Evolutionary conservation across 2,329 filamentous ascomycete species (phyloP), one percentile per base, ranked within the genome.

Genomic region (Arthrobotrys iridis): DNA sequence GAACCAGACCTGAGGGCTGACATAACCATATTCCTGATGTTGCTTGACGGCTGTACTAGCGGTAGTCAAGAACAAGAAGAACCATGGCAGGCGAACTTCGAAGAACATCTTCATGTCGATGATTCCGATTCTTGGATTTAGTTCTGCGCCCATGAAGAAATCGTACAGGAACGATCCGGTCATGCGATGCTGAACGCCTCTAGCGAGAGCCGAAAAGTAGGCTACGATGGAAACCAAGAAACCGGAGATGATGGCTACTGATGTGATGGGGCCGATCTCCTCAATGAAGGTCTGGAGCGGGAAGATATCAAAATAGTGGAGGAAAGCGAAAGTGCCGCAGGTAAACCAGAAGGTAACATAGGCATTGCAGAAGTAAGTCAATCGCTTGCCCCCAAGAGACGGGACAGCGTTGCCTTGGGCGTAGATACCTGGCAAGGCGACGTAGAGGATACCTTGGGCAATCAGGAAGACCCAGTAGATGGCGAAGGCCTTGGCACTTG

Each of bases 61-160:
- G 70, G 89, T 90, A 45, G 94, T 85, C 73, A 94, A 88, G 80
- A 96, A 90, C 46, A 97, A 87, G 78, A 96, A 93, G 83, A 90
- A 97, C 93, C 93, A 97, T 37, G 93, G 93, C 77, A 97, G 87
- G 79, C 93, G 90, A 76, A 97, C 93, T 82, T 97, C 93, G 80
- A 93, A 95, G 84, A 97, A 97, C 92, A 96, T 95, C 84, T 96
- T 96, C 84, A 95, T 92, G 83, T 96, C 92, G 58, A 96, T 84
- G 78, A 92, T 89, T 66, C 89, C 90, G 85, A 97, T 88, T 78
- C 92, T 87, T 3, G 92, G 92, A 84, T 96, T 95, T 65, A 96
- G 85, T 84, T 96, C 92, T 10, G 91, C 90, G 63, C 92, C 92
- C 88, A 95, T 93, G 85, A 95, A 96, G 83, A 95, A 95, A 84